Conservation (phyloP, 1,139 yeast genomes). For the Pneumocystis canis region DNA sequence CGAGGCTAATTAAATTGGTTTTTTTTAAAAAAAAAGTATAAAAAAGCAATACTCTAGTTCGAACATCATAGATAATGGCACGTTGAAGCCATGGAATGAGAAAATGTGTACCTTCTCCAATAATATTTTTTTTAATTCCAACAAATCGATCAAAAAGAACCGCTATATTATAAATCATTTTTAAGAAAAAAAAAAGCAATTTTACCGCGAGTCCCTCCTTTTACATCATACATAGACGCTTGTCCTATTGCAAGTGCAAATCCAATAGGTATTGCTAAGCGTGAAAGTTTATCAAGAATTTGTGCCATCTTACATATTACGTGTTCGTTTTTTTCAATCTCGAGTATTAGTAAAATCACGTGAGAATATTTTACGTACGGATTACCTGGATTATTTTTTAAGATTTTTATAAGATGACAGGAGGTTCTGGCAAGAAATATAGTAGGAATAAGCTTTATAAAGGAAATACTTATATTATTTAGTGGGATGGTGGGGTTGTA, state of each 20-base stretch:
- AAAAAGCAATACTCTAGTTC: constrained; percentile 37
- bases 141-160: constrained; percentile 82
- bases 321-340: background rate
- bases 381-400: too few relatives aligned
- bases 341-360: background rate
- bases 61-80: constrained; percentile 78
- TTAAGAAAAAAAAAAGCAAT: background rate
- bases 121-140: constrained; percentile 75
- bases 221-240: constrained; percentile 75
- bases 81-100: constrained; percentile 90
- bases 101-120: constrained; percentile 96
- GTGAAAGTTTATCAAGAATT: background rate
- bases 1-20: constrained; percentile 38
- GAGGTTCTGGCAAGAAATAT: background rate
- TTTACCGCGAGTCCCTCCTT: constrained; percentile 48
- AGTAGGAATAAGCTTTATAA: background rate
- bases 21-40: background rate
- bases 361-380: background rate
- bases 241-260: constrained; percentile 51
- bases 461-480: background rate
- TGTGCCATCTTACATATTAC: background rate
- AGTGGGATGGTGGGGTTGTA: constrained; percentile 1
- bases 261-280: constrained; percentile 32
- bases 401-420: background rate
- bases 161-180: constrained; percentile 29